These are phyloP conservation scores for Colletotrichum destructivum DNA, from an alignment of 2,329 filamentous ascomycete genomes.

Conservation along the genomic window DNA sequence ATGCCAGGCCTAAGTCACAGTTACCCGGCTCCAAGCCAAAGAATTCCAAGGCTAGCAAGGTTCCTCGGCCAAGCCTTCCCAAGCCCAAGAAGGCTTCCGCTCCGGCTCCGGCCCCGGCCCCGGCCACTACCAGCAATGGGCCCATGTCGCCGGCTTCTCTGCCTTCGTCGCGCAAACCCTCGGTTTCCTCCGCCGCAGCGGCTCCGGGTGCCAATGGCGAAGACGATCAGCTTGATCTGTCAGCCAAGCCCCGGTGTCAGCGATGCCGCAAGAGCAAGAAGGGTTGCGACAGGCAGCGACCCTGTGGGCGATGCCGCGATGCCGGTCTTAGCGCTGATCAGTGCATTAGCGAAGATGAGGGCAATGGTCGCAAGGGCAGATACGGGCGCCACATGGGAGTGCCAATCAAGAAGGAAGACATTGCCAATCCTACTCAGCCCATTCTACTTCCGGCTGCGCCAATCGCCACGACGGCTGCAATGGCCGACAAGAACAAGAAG, in stretches of 20 bases:
- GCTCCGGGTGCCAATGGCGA: conserved; percentile 75
- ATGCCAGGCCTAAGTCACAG: conserved; percentile 58
- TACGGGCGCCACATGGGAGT: conserved; percentile 84
- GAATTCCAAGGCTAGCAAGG: conserved; percentile 59
- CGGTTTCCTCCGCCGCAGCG: conserved; percentile 72
- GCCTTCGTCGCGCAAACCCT: conserved; percentile 82
- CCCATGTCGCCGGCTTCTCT: conserved; percentile 77
- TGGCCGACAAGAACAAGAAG: conserved; percentile 73
- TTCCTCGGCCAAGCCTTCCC: conserved; percentile 52
- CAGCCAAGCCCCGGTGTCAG: conserved; percentile 96
- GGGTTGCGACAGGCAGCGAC: conserved; percentile 95
- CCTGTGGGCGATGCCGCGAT: conserved; percentile 95
- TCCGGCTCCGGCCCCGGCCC: conserved; percentile 47
- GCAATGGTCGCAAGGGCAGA: conserved; percentile 95
- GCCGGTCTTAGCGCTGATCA: conserved; percentile 93
- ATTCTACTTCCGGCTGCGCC: conserved; percentile 62
- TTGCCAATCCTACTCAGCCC: conserved; percentile 54
- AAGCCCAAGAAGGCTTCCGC: conserved; percentile 67
- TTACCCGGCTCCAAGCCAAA: conserved; percentile 58
- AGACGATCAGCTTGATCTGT: conserved; percentile 92
- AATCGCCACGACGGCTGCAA: conserved; percentile 54
- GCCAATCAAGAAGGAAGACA: conserved; percentile 72
- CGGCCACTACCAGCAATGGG: conserved; percentile 48
- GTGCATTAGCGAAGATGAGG: conserved; percentile 97
- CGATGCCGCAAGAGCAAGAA: conserved; percentile 99